phyloP scores from a whole-genome alignment of 352 stramenopile genomes.

The Phytophthora foliorum region DNA sequence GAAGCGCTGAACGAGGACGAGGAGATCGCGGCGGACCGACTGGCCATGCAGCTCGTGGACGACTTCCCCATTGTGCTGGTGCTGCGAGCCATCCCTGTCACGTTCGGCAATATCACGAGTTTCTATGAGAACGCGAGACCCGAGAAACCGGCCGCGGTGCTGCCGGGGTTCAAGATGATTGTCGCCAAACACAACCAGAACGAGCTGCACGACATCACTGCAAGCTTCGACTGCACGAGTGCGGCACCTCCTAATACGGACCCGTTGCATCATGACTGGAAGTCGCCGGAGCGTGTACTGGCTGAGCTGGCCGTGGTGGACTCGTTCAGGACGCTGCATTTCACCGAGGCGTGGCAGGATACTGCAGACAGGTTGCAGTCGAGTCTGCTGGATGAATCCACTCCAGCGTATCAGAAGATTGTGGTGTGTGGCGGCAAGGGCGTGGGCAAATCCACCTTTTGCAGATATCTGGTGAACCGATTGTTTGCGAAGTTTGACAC shows the following conservation, averaged over 20 bases:
- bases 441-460: conserved; percentile 97
- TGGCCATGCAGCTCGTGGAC: conserved; percentile 68
- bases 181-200: conserved; percentile 59
- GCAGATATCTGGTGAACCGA: conserved; percentile 94
- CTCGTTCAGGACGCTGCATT: conserved; percentile 67
- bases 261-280: conserved; percentile 55
- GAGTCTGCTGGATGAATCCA: conserved; percentile 39
- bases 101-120: conserved; percentile 76
- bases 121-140: conserved; percentile 68
- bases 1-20: conserved; percentile 65
- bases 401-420: conserved; percentile 55
- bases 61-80: conserved; percentile 80
- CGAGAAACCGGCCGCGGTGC: conserved; percentile 44
- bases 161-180: conserved; percentile 89
- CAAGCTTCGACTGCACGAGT: conserved; percentile 22
- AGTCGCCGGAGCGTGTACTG: conserved; percentile 57
- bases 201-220: conserved; percentile 28
- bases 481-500: conserved; percentile 75
- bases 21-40: conserved; percentile 72
- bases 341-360: conserved; percentile 67
- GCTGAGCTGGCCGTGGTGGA: conserved; percentile 67
- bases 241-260: conserved; percentile 18
- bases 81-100: conserved; percentile 71
- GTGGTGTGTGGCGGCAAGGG: conserved; percentile 96
- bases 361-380: conserved; percentile 56